phyloP scores from a whole-genome alignment of 2,329 filamentous ascomycete genomes.

The Sphaerulina populicola region DNA sequence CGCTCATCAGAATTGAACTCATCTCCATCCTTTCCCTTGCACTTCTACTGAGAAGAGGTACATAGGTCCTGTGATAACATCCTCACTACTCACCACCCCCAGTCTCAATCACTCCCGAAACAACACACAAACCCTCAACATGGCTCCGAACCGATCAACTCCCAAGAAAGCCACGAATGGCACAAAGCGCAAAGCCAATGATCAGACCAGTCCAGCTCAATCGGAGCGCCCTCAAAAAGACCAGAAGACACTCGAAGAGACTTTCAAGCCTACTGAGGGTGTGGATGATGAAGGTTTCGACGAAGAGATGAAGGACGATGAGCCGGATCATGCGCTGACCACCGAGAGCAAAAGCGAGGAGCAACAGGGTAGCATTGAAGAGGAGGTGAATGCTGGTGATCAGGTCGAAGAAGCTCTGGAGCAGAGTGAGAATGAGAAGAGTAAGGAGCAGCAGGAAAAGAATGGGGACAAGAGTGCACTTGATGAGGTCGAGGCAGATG shows the following conservation, averaged over 20 bases:
- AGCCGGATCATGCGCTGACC: slow-evolving; percentile 11
- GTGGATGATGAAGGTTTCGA: slow-evolving; percentile 20
- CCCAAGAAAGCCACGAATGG: slow-evolving; percentile 9
- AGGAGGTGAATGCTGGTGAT: slow-evolving; percentile 15
- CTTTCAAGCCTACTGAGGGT: slow-evolving; percentile 17
- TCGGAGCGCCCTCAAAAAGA: slow-evolving; percentile 36
- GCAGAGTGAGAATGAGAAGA: slow-evolving; percentile 4
- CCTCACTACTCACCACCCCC: too few species aligned
- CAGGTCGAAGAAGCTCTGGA: slow-evolving; percentile 1
- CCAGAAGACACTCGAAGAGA: slow-evolving; percentile 49
- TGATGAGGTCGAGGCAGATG: slow-evolving; percentile 28
- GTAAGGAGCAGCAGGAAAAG: slow-evolving; percentile 6
- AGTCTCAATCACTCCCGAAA: too few species aligned
- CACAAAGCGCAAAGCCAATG: slow-evolving; percentile 15
- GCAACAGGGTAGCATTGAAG: slow-evolving; percentile 25
- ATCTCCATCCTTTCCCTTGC: too few species aligned
- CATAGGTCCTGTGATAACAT: too few species aligned
- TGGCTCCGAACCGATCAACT: slow-evolving; percentile 13
- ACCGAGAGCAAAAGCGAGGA: slow-evolving; percentile 24
- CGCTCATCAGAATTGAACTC: too few species aligned
- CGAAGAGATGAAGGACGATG: slow-evolving; percentile 27
- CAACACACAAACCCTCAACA: not conserved
- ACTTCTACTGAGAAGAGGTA: too few species aligned
- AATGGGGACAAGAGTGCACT: slow-evolving; percentile 21
- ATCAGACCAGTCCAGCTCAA: slow-evolving; percentile 28